phyloP scores from a whole-genome alignment of 202 grass and related monocot genomes.

The Dendrocalamus latiflorus region DNA sequence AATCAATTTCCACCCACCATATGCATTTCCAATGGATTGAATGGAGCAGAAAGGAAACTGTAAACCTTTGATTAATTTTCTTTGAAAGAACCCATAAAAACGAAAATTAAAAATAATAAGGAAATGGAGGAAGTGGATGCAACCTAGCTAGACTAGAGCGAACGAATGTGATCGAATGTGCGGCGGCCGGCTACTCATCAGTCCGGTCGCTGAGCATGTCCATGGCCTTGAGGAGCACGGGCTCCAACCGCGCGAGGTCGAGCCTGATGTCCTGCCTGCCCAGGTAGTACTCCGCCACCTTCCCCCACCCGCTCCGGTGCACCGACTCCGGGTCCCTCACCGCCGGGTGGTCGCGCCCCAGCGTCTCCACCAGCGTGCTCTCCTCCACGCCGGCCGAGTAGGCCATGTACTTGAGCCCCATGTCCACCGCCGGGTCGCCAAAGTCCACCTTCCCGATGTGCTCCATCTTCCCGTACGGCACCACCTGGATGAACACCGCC shows the following conservation, averaged over 20 bases:
- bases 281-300: constrained; percentile 66
- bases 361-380: constrained; percentile 63
- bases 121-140: neutral
- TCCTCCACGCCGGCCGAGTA: constrained; percentile 70
- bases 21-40: neutral
- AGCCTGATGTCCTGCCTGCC: constrained; percentile 64
- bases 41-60: neutral
- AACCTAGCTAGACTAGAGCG: neutral
- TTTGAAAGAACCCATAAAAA: neutral
- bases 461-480: constrained; percentile 82
- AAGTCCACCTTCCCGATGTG: constrained; percentile 67
- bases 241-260: constrained; percentile 59
- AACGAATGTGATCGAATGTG: neutral
- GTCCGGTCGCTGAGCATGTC: constrained; percentile 23
- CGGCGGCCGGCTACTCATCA: constrained; percentile 9
- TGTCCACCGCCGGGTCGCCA: constrained; percentile 64
- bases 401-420: constrained; percentile 67
- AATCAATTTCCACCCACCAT: neutral
- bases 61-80: neutral
- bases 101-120: neutral
- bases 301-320: constrained; percentile 54
- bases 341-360: constrained; percentile 56
- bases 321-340: constrained; percentile 58
- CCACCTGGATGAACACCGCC: constrained; percentile 69
- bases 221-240: constrained; percentile 59